These are phyloP conservation scores for Yamadazyma mexicana DNA, from an alignment of 1,139 yeast genomes.

Conservation along the genomic window DNA sequence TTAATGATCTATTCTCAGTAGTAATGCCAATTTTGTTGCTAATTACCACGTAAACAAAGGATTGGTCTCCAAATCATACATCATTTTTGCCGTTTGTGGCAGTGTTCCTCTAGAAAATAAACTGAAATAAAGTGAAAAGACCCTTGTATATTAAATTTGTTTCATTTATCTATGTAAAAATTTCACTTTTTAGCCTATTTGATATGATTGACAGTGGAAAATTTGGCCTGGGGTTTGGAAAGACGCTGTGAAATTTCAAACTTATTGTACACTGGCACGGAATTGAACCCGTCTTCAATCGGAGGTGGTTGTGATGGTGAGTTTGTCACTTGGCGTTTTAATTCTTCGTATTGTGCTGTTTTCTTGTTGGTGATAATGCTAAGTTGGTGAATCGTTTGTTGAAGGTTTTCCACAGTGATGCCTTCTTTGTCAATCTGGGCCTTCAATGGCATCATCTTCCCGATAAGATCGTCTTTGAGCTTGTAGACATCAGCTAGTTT, in stretches of 20 bases:
- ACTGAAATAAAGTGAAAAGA: too few relatives aligned
- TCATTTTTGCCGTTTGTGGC: too few relatives aligned
- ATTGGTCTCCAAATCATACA: background rate
- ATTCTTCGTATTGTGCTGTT: background rate
- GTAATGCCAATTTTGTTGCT: background rate
- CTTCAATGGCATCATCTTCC: constrained; percentile 28
- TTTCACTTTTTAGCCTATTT: background rate
- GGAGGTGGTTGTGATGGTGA: too few relatives aligned
- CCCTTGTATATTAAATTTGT: too few relatives aligned
- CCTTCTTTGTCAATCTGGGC: constrained; percentile 17
- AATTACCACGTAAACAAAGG: background rate
- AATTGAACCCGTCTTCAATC: too few relatives aligned
- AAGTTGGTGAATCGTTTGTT: constrained; percentile 22
- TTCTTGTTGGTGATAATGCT: constrained; percentile 19
- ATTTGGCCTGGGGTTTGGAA: constrained; percentile 3
- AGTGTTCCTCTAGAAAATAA: too few relatives aligned
- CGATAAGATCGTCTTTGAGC: constrained; percentile 20
- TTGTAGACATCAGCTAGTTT: constrained; percentile 19
- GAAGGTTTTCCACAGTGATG: constrained; percentile 21
- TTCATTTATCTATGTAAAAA: too few relatives aligned
- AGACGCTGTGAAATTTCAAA: background rate
- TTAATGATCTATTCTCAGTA: background rate
- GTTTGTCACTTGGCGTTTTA: background rate
- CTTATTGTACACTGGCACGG: constrained; percentile 1
- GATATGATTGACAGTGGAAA: background rate